Evolutionary conservation across 805 yeast genomes (phyloP).

Genomic region (Barnettozyma siamensis): DNA sequence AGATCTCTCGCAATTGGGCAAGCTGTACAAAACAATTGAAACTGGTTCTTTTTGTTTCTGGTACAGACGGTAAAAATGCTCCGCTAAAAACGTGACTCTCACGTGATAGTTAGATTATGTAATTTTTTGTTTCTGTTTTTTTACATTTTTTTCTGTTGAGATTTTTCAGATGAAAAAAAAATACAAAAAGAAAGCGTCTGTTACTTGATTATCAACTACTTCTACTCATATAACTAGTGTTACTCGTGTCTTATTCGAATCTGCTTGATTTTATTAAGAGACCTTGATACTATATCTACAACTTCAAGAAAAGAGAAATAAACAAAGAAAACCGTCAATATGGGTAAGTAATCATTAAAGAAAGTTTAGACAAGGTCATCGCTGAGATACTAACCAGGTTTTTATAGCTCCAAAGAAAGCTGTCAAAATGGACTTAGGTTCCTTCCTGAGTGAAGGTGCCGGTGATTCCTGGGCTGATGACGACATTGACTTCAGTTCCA

Average conservation of each 20-base stretch:
- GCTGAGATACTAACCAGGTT: constrained; percentile 3
- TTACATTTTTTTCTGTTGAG: too few relatives aligned
- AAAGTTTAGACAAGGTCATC: too few relatives aligned
- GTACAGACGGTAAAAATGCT: too few relatives aligned
- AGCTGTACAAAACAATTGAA: too few relatives aligned
- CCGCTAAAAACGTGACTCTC: not conserved
- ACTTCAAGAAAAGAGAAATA: not conserved
- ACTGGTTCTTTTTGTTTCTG: too few relatives aligned
- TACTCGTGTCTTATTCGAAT: too few relatives aligned
- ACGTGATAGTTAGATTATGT: not conserved
- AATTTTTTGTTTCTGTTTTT: too few relatives aligned
- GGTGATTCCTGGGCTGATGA: constrained; percentile 86
- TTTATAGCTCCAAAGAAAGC: constrained; percentile 55
- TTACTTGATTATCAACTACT: not conserved
- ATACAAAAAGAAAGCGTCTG: not conserved
- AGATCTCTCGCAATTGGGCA: too few relatives aligned
- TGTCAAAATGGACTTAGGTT: constrained; percentile 77
- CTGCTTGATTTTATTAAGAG: too few relatives aligned
- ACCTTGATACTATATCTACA: too few relatives aligned
- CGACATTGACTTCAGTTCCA: constrained; percentile 65
- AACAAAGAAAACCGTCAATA: constrained; percentile 2
- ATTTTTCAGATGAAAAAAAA: not conserved
- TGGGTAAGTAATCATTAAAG: too few relatives aligned
- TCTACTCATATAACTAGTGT: not conserved
- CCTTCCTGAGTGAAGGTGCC: constrained; percentile 75